Percentiles rank a stretch among this genome's conserved stretches.
Conservation (phyloP, 169 alveolate genomes). For the Plasmodium vinckei region DNA sequence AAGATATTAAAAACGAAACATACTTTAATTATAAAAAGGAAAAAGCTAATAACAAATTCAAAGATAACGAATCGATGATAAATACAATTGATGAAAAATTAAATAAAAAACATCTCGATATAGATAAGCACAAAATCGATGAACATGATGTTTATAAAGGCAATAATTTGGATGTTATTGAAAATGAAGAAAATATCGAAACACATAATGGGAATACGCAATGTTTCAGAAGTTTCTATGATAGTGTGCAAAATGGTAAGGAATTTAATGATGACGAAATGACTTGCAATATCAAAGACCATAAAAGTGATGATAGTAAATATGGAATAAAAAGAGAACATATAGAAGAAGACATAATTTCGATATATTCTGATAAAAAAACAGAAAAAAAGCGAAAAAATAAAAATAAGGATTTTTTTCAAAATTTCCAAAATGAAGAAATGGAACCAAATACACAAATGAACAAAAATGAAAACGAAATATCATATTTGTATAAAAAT, state of each 20-base stretch:
- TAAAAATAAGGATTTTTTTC: not conserved
- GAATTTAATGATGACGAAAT: no score
- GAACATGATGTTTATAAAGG: no score
- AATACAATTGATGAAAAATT: not conserved
- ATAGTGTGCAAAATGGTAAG: no score
- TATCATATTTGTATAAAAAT: slow-evolving; percentile 22
- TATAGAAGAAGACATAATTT: not conserved
- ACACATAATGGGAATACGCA: no score
- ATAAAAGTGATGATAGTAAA: not conserved
- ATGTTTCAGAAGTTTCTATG: no score
- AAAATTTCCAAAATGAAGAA: no score
- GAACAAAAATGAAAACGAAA: not conserved
- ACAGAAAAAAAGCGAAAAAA: not conserved
- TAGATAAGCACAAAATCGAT: no score
- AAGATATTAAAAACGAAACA: not conserved
- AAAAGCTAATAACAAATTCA: not conserved
- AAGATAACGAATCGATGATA: not conserved
- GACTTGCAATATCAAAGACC: no score
- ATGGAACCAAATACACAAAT: not conserved
- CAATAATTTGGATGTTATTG: no score
- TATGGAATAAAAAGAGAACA: not conserved
- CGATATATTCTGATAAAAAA: not conserved
- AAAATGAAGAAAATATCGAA: no score
- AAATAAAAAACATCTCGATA: no score
- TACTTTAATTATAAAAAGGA: not conserved